Conservation (phyloP, 345 rosid genomes). For the Erucastrum elatum region DNA sequence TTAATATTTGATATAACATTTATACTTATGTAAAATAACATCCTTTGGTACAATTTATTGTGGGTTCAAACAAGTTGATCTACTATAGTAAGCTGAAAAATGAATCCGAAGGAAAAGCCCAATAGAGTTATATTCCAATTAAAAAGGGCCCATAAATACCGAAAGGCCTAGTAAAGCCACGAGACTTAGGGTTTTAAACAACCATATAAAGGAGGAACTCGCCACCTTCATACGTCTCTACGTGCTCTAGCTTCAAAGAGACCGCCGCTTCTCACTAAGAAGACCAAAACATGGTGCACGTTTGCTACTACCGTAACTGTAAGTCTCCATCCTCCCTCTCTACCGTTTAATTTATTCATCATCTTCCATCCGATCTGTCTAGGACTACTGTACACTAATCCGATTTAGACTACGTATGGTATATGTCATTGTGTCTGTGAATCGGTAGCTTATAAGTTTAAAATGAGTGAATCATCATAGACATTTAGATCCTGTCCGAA, state of each 20-base stretch:
- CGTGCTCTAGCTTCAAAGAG: constrained; percentile 25
- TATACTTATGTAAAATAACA: neutral
- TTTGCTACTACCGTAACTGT: constrained; percentile 58
- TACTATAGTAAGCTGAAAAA: too few relatives aligned
- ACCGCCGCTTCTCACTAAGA: constrained; percentile 22
- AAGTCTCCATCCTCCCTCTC: constrained; percentile 5
- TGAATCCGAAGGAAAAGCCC: neutral
- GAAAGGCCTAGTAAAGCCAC: neutral
- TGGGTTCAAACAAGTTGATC: neutral
- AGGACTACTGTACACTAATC: neutral
- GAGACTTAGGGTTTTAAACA: neutral
- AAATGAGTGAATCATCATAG: neutral
- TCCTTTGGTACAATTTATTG: neutral
- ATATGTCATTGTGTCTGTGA: neutral
- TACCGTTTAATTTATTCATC: neutral
- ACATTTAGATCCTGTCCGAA: neutral
- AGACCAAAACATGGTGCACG: constrained; percentile 50
- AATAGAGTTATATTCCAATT: neutral
- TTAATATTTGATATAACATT: too few relatives aligned
- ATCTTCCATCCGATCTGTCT: neutral
- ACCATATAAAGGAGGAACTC: neutral
- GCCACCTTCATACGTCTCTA: constrained; percentile 11
- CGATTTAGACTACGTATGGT: neutral
- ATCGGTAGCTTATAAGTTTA: neutral
- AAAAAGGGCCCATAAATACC: neutral